phyloP scores from a whole-genome alignment of 2,329 filamentous ascomycete genomes.

The Grosmannia serpens region DNA sequence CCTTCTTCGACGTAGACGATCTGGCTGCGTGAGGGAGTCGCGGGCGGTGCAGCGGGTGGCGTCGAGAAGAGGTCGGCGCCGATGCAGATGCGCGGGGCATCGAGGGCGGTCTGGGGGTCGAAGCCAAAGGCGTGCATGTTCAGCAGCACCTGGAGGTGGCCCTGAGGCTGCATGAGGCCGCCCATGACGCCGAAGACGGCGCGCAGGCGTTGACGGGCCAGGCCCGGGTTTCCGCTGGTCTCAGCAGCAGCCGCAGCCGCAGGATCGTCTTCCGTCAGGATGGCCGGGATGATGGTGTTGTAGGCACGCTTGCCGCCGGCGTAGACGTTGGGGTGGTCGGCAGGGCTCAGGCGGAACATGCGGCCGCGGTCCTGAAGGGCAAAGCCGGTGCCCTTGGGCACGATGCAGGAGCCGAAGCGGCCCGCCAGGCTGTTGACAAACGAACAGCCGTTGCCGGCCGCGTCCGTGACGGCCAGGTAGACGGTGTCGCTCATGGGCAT shows the following conservation, averaged over 20 bases:
- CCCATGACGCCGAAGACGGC: conserved; percentile 68
- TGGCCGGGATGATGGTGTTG: conserved; percentile 89
- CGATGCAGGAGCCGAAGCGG: conserved; percentile 74
- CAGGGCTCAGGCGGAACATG: conserved; percentile 59
- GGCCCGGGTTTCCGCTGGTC: not conserved
- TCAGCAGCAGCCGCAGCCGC: not conserved
- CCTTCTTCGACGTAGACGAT: conserved; percentile 70
- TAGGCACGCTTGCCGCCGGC: conserved; percentile 78
- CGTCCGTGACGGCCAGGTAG: conserved; percentile 79
- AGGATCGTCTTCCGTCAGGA: conserved; percentile 54
- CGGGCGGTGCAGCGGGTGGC: conserved; percentile 30
- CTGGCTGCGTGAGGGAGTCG: conserved; percentile 42
- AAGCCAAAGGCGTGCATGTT: conserved; percentile 76
- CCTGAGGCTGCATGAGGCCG: conserved; percentile 94
- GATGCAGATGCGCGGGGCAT: conserved; percentile 79
- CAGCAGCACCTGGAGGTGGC: conserved; percentile 81
- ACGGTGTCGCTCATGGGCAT: conserved; percentile 67
- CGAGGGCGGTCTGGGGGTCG: conserved; percentile 74
- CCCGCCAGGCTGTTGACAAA: conserved; percentile 93
- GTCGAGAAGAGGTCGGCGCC: conserved; percentile 37
- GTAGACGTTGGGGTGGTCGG: conserved; percentile 65
- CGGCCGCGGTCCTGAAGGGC: conserved; percentile 82
- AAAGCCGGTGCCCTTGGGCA: conserved; percentile 80
- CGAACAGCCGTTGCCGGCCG: conserved; percentile 73
- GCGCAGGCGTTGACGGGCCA: conserved; percentile 20